Evolutionary conservation across 1,139 yeast genomes (phyloP), one percentile per base, ranked within the genome.

Genomic region (Saccharomycopsis crataegensis): DNA sequence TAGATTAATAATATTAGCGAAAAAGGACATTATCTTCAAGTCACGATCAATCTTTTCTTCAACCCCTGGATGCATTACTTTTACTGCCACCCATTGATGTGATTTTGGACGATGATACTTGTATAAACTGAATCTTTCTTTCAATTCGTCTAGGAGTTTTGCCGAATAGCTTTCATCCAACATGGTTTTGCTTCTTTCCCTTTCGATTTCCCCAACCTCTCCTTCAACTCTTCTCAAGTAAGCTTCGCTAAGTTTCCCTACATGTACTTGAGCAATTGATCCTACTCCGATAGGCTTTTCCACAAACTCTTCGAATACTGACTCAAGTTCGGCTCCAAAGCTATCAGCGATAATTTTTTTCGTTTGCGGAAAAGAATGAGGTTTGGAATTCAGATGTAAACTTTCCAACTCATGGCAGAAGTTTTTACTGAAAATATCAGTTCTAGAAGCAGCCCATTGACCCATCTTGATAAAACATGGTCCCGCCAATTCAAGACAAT

Each of bases 361-460:
- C 0, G 98, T 89, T 43, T 77, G 76, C 1, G 65, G 61, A 43
- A 88, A 67, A 0, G 86, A 72, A 69, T 93, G 99, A 5, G 87
- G 77, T 56, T 78, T 80, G 12, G 93, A 91, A 65, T 88, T 82
- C 12, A 96, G 87, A 66, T 93, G 99, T 54, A 93, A 71, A 41
- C 79, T 71, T 2, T 89, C 80, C 62, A 93, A 70, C 64, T 87
- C 93, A 31, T 79, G 79, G 67, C 99, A 93, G 68, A 93, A 70
- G 49, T 79, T 88, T 52, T 72, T 73, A 2, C 96, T 86, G 69
- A 93, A 91, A 44, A 93, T 86, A 68, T 93, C 99, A 0, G 96
- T 87, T 69, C 99, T 78, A n/a, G 96, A 86, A 2, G 98, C 98
- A 0, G 99, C 99, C 99, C 99, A 93, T 72, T 94, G 99, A 3